Conservation (phyloP, 2,329 filamentous ascomycete genomes). For the Phialophora expanda region DNA sequence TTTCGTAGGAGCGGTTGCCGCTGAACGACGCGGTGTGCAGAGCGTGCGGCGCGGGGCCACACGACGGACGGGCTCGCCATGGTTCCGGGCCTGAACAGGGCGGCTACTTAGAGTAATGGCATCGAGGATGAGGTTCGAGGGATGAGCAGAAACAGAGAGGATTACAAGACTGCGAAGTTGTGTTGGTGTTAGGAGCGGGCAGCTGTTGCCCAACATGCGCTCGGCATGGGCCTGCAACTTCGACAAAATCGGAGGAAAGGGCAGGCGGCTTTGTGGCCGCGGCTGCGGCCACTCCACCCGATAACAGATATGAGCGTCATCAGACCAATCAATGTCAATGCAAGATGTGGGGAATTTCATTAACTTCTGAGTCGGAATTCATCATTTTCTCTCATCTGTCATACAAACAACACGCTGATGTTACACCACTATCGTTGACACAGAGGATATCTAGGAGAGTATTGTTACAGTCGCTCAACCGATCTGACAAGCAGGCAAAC, state of each 20-base stretch:
- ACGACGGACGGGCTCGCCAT: constrained; percentile 11
- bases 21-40: constrained; percentile 24
- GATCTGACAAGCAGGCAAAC: background rate
- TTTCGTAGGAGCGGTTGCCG: constrained; percentile 6
- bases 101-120: background rate
- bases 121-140: background rate
- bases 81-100: constrained; percentile 2
- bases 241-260: constrained; percentile 9
- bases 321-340: background rate
- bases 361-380: background rate
- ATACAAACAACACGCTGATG: background rate
- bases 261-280: constrained; percentile 30
- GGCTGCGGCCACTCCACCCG: constrained; percentile 6
- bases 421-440: constrained; percentile 3
- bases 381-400: background rate
- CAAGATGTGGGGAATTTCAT: too few species aligned
- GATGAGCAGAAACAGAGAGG: background rate
- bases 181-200: background rate
- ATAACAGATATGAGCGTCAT: constrained; percentile 1
- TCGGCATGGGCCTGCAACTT: background rate
- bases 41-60: constrained; percentile 13
- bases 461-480: constrained; percentile 14
- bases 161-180: background rate
- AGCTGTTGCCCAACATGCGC: constrained; percentile 2
- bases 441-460: constrained; percentile 13